phyloP scores from a whole-genome alignment of 2,329 filamentous ascomycete genomes.

The Cordyceps fumosorosea region DNA sequence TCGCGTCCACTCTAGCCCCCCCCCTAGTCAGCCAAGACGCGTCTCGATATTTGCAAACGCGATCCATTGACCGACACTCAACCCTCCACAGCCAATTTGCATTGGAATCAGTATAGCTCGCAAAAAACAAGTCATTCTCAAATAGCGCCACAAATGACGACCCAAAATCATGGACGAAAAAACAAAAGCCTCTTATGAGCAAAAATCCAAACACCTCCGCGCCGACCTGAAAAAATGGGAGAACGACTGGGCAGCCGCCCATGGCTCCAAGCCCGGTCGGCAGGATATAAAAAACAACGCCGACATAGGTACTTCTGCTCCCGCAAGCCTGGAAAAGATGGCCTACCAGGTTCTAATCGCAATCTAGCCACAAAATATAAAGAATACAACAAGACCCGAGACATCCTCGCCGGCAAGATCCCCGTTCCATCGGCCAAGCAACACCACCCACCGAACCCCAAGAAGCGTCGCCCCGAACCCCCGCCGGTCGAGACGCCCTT shows the following conservation, averaged over 20 bases:
- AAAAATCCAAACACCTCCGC: slow-evolving; percentile 50
- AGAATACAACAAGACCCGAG: slow-evolving; percentile 61
- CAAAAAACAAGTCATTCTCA: neutral
- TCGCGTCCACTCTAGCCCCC: slow-evolving; percentile 8
- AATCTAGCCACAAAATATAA: slow-evolving; percentile 64
- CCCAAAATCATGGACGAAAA: slow-evolving; percentile 38
- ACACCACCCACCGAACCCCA: slow-evolving; percentile 25
- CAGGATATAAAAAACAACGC: slow-evolving; percentile 71
- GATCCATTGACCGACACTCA: neutral
- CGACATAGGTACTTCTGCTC: slow-evolving; percentile 53
- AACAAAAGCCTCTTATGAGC: slow-evolving; percentile 40
- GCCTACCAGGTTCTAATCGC: neutral
- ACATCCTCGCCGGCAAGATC: slow-evolving; percentile 50
- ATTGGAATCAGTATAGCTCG: too few relatives aligned
- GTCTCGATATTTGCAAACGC: neutral
- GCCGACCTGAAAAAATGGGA: slow-evolving; percentile 70
- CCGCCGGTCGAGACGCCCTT: slow-evolving; percentile 39
- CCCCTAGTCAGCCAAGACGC: slow-evolving; percentile 1
- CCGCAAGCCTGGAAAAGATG: neutral
- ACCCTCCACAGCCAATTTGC: neutral
- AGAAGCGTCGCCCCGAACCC: slow-evolving; percentile 36
- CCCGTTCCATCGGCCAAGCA: slow-evolving; percentile 32
- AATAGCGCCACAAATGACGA: neutral
- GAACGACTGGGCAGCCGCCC: slow-evolving; percentile 55
- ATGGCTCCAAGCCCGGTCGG: slow-evolving; percentile 61